Base-by-base conservation (phyloP, 257 asterid genomes). In the Capsicum rhomboideum region DNA sequence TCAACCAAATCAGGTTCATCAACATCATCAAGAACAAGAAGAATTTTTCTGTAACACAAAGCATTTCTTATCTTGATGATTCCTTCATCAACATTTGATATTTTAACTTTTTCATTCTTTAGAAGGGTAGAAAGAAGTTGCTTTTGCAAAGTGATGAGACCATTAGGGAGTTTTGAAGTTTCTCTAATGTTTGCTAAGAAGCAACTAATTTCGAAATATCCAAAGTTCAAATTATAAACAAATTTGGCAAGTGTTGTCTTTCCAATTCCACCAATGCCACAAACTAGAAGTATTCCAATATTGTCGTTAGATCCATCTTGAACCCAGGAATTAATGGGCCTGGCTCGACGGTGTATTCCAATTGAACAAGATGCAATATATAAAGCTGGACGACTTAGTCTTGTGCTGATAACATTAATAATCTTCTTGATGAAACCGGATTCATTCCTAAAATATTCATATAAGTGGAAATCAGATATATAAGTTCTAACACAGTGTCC, bases 191-290 rank as follows among this genome's bases (percentile, higher is more conserved):
- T 84, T 77, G 83, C 82, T 10, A 86, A 44, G 29, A 80, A 84
- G 31, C 89, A 69, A 80, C 89, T 80, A 4, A 26, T 74, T 71
- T 84, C 87, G 2, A 86, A 77, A n/a, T 69, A 37, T 17, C 58
- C 85, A 80, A n/a, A 49, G 56, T 86, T 84, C 21, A 63, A 42
- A 66, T 83, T 84, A 80, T 80, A 84, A 28, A 84, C 85, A 84
- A 46, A 69, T 84, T 74, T 83, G 80, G 89, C 82, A 80, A 80
- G 85, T 46, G 89, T 86, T 44, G 85, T 86, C 79, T 84, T 86
- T 50, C 85, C 85, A 9, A 83, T 86, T 64, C 89, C 86, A 20
- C 84, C 86, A 17, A 58, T 79, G 37, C 86, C 86, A 55, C 28
- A 83, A 66, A 86, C 66, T 23, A 54, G 61, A n/a, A 66, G 67